Base-by-base conservation (phyloP, 768 basidiomycete genomes). In the Cystobasidium tubakii region DNA sequence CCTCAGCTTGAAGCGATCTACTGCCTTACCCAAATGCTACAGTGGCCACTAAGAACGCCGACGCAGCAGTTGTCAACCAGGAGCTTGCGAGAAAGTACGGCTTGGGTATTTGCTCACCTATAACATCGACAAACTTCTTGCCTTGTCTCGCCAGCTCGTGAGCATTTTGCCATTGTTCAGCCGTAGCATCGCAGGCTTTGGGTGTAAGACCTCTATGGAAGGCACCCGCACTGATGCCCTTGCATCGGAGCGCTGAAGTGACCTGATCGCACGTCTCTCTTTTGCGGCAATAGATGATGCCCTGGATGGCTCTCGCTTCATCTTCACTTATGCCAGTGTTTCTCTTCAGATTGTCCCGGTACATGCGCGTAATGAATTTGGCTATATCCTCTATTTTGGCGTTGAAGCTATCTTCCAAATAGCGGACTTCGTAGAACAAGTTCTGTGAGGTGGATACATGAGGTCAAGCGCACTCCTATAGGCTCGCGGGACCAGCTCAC, bases 351-450 rank as follows among this genome's bases (percentile, higher is more conserved):
- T 70, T 34, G 29, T 87, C 84, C 36, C 83, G 81, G 77, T 90
- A 85, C 21, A 92, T 82, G 0, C 83, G 84, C 43, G 82, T 83
- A 73, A 92, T 89, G 77, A 88, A 91, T 27, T 87, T 84, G 76
- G 82, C 82, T 9, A 91, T 85, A 55, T 89, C 87, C 25, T 83
- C 83, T 86, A 89, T 89, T 62, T 87, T 85, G 13, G 83, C 82
- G 6, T 81, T 79, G 0, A 84, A 44, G 15, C 54, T 39, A 21
- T 73, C 73, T 33, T 67, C 34, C 46, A 74, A 23, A 39, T 74
- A 74, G 64, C 73, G 64, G 21, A 88, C 90, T 82, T 93, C 91
- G 75, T 93, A 92, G 79, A 85, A 92, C 1, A 92, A 83, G 79
- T 92, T 92, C 1, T 82, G 46, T 3, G 25, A 19, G n/a, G 63